A percentile compares a stretch with the other conserved stretches of the same genome.
phyloP scores from a whole-genome alignment of 169 alveolate species.

The Condylostoma magnum region DNA sequence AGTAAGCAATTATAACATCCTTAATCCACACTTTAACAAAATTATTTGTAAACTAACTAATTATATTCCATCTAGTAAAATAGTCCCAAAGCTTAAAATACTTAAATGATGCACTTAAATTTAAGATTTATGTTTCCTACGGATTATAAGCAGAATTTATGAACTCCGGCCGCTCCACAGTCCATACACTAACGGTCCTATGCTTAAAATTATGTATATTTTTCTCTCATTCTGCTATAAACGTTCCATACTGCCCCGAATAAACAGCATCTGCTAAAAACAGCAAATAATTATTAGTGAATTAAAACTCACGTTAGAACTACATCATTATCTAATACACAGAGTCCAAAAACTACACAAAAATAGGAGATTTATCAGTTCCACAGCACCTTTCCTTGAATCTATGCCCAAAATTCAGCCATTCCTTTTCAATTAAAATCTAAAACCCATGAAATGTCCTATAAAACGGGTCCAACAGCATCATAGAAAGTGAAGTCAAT shows the following conservation, averaged over 20 bases:
- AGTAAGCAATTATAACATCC: too few species aligned
- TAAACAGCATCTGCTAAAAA: constrained; percentile 61
- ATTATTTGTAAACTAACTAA: too few species aligned
- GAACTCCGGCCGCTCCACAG: constrained; percentile 1
- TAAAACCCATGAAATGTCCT: constrained; percentile 84
- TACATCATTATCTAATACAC: constrained; percentile 62
- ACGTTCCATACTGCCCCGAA: constrained; percentile 74
- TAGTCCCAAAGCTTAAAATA: constrained; percentile 11
- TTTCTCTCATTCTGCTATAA: constrained; percentile 53
- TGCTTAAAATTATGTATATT: neutral
- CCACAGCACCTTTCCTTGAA: constrained; percentile 75
- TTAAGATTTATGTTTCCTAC: neutral
- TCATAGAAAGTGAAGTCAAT: constrained; percentile 61
- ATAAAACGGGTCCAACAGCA: constrained; percentile 77
- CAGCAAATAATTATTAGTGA: constrained; percentile 51
- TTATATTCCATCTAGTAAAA: neutral
- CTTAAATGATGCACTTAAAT: neutral
- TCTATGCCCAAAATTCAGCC: constrained; percentile 86
- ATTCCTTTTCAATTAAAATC: constrained; percentile 78
- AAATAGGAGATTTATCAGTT: constrained; percentile 69
- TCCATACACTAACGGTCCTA: constrained; percentile 11
- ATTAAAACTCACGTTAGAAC: constrained; percentile 81
- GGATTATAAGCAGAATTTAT: constrained; percentile 3
- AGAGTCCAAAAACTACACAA: constrained; percentile 74
- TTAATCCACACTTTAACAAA: too few species aligned